Conservation (phyloP, 352 stramenopile genomes). For the Phytopythium aichiense region DNA sequence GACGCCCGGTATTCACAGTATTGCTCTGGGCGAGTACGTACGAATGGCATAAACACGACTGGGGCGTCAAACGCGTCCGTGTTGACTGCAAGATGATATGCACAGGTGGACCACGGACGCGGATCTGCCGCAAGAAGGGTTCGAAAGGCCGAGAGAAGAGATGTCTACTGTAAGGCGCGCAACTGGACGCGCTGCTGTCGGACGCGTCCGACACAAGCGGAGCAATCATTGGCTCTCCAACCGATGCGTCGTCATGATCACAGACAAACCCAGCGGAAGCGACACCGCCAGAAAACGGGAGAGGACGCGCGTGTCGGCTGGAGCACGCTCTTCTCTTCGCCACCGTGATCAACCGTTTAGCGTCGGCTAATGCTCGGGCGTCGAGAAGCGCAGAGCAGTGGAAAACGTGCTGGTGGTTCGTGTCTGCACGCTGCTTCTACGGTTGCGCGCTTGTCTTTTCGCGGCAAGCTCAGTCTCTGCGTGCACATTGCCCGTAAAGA, state of each 20-base stretch:
- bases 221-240: conserved; percentile 4
- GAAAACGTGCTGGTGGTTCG: neutral
- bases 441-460: neutral
- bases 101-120: neutral
- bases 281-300: neutral
- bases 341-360: neutral
- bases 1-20: neutral
- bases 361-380: neutral
- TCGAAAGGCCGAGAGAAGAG: neutral
- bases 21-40: neutral
- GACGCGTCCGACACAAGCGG: neutral
- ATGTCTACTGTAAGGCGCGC: conserved; percentile 1
- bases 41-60: neutral
- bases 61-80: neutral
- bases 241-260: neutral
- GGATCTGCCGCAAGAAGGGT: neutral
- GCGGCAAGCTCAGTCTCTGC: neutral
- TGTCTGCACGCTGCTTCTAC: neutral
- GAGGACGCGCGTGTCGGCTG: neutral
- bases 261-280: neutral
- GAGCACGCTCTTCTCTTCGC: neutral
- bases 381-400: neutral
- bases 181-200: neutral
- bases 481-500: neutral
- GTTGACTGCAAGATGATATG: conserved; percentile 1